These are phyloP conservation scores for Rhazya stricta DNA, from an alignment of 257 asterid species.

Conservation along the genomic window DNA sequence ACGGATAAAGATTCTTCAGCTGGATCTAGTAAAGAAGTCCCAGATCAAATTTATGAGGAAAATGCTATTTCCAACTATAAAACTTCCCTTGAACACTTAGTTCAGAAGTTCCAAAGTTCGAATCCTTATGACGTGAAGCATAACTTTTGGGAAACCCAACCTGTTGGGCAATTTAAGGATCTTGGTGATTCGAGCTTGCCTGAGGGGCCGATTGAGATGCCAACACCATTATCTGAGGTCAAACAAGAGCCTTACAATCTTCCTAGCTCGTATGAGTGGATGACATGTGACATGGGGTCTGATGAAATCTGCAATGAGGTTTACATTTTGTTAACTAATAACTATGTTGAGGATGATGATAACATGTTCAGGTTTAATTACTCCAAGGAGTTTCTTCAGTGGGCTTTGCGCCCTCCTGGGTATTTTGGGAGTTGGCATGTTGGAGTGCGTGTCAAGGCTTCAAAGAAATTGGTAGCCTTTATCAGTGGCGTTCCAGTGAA, in stretches of 20 bases:
- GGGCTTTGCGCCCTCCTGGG: slow-evolving; percentile 89
- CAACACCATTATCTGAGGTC: slow-evolving; percentile 65
- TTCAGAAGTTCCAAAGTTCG: slow-evolving; percentile 35
- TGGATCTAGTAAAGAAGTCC: slow-evolving; percentile 33
- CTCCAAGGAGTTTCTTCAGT: slow-evolving; percentile 81
- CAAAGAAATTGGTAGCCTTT: slow-evolving; percentile 79
- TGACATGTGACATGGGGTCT: slow-evolving; percentile 67
- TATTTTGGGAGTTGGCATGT: slow-evolving; percentile 71
- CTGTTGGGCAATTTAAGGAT: slow-evolving; percentile 88
- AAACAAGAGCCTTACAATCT: slow-evolving; percentile 87
- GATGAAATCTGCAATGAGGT: slow-evolving; percentile 75
- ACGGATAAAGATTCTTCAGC: slow-evolving; percentile 33
- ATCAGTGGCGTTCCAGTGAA: slow-evolving; percentile 84
- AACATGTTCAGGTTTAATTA: slow-evolving; percentile 83
- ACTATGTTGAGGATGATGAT: slow-evolving; percentile 82
- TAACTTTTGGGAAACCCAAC: slow-evolving; percentile 92
- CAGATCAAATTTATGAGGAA: slow-evolving; percentile 29
- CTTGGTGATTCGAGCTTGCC: slow-evolving; percentile 58
- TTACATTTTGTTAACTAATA: slow-evolving; percentile 55
- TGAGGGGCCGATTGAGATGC: slow-evolving; percentile 80
- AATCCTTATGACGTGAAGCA: slow-evolving; percentile 39
- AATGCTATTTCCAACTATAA: slow-evolving; percentile 25
- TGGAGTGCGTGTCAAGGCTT: slow-evolving; percentile 73
- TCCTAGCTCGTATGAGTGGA: slow-evolving; percentile 79
- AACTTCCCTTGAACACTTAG: slow-evolving; percentile 32